These are phyloP conservation scores for Hapsidospora chrysogenum DNA, from an alignment of 495 filamentous ascomycete species.

Conservation along the genomic window DNA sequence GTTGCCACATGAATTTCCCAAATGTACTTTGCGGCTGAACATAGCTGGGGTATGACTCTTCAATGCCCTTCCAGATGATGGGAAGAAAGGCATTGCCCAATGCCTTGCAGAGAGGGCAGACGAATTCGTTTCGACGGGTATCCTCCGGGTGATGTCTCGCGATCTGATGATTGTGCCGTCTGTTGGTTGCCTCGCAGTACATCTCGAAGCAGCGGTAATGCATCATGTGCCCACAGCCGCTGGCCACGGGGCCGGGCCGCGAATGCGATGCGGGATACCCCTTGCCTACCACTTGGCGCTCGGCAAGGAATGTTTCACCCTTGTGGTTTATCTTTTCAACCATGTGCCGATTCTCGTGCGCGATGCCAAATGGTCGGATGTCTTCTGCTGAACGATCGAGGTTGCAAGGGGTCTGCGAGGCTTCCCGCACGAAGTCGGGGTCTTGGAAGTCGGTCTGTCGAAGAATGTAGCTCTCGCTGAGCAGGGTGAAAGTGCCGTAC, in stretches of 20 bases:
- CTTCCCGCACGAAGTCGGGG: slow-evolving; percentile 71
- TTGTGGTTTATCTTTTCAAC: slow-evolving; percentile 59
- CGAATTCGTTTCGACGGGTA: slow-evolving; percentile 63
- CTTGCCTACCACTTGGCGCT: slow-evolving; percentile 72
- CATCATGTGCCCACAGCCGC: slow-evolving; percentile 96
- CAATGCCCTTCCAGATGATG: slow-evolving; percentile 87
- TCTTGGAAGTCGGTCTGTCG: slow-evolving; percentile 73
- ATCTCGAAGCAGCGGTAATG: slow-evolving; percentile 91
- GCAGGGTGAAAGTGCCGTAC: slow-evolving; percentile 80
- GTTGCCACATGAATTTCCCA: slow-evolving; percentile 40
- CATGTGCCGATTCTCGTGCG: slow-evolving; percentile 62
- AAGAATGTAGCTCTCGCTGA: slow-evolving; percentile 75
- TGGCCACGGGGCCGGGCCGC: slow-evolving; percentile 64
- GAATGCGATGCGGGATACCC: slow-evolving; percentile 60
- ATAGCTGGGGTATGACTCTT: slow-evolving; percentile 58
- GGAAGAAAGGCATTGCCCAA: slow-evolving; percentile 91
- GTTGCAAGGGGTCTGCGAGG: slow-evolving; percentile 53
- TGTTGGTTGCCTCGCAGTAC: slow-evolving; percentile 64
- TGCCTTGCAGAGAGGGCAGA: slow-evolving; percentile 96
- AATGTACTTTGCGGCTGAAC: slow-evolving; percentile 42
- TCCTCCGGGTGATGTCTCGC: slow-evolving; percentile 82
- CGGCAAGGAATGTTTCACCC: slow-evolving; percentile 50
- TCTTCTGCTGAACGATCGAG: slow-evolving; percentile 70
- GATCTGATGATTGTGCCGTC: slow-evolving; percentile 79
- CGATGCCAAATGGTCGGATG: slow-evolving; percentile 77